These are phyloP conservation scores for Thelonectria olida DNA, from an alignment of 2,329 filamentous ascomycete genomes.

Conservation along the genomic window DNA sequence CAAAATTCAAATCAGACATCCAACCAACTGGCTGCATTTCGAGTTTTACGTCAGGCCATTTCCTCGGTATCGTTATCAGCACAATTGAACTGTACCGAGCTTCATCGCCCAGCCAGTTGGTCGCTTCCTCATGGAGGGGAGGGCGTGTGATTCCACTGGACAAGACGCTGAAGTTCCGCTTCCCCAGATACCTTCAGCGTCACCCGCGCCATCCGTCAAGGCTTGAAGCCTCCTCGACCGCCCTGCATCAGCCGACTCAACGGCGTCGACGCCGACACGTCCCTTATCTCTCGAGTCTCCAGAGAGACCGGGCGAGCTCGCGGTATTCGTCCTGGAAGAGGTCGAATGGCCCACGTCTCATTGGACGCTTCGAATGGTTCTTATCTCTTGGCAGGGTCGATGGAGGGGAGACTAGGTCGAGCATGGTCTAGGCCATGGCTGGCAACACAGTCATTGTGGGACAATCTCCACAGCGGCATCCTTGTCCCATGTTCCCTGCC, in stretches of 20 bases:
- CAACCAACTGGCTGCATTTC: slow-evolving; percentile 5
- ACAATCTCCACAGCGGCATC: slow-evolving; percentile 20
- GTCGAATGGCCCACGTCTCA: slow-evolving; percentile 31
- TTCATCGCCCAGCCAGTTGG: neutral
- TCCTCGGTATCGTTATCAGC: slow-evolving; percentile 17
- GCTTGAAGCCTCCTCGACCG: neutral
- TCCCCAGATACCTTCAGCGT: slow-evolving; percentile 27
- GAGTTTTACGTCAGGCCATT: slow-evolving; percentile 21
- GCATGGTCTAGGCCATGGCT: slow-evolving; percentile 19
- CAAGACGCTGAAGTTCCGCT: too few relatives aligned
- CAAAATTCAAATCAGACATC: slow-evolving; percentile 2
- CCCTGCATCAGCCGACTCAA: slow-evolving; percentile 25
- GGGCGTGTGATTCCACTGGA: neutral
- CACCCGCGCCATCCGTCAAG: slow-evolving; percentile 9
- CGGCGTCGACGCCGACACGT: slow-evolving; percentile 9
- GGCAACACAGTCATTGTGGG: slow-evolving; percentile 19
- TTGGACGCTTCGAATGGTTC: slow-evolving; percentile 32
- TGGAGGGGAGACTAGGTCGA: slow-evolving; percentile 29
- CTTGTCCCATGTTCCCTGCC: slow-evolving; percentile 22
- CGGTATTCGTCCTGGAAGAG: slow-evolving; percentile 23
- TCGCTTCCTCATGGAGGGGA: neutral
- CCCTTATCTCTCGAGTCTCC: slow-evolving; percentile 33
- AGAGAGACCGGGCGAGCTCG: slow-evolving; percentile 21
- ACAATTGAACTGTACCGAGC: slow-evolving; percentile 1
- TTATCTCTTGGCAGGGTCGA: slow-evolving; percentile 42